Conservation (phyloP, 169 alveolate species). For the Plasmodium coatneyi region DNA sequence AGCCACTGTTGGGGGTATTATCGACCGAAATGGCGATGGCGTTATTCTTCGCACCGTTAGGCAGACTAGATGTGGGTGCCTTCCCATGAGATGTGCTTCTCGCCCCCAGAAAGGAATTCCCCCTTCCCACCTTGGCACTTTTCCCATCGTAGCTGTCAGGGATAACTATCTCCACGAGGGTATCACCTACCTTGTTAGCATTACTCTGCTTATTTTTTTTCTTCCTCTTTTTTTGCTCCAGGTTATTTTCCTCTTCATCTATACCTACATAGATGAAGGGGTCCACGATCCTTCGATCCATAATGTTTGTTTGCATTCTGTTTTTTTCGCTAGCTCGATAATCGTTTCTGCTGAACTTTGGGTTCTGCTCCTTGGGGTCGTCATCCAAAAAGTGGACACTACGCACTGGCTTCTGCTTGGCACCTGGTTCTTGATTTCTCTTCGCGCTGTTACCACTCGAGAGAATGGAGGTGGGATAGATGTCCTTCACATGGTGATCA, state of each 20-base stretch:
- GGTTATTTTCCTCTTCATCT: not conserved
- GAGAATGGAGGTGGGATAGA: not conserved
- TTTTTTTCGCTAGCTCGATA: not conserved
- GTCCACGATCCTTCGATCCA: not conserved
- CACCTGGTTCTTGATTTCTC: not conserved
- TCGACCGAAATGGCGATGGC: not conserved
- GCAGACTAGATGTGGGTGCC: not conserved
- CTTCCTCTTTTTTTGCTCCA: conserved; percentile 3
- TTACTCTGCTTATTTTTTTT: not conserved
- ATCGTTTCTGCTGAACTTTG: not conserved
- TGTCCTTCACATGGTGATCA: not conserved
- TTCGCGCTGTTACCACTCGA: not conserved
- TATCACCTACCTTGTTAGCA: not conserved
- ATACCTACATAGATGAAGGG: not conserved
- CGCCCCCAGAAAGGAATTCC: not conserved
- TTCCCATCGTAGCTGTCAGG: not conserved
- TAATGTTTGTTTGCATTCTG: not conserved
- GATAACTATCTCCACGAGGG: not conserved
- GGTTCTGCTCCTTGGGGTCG: not conserved
- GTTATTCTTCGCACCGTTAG: not conserved
- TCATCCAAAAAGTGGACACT: not conserved
- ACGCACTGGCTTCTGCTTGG: not conserved
- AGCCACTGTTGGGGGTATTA: not conserved
- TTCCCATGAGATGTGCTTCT: not conserved
- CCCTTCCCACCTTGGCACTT: not conserved